phyloP scores from a whole-genome alignment of 2,329 filamentous ascomycete genomes.

The Ceratocystis colombiana region DNA sequence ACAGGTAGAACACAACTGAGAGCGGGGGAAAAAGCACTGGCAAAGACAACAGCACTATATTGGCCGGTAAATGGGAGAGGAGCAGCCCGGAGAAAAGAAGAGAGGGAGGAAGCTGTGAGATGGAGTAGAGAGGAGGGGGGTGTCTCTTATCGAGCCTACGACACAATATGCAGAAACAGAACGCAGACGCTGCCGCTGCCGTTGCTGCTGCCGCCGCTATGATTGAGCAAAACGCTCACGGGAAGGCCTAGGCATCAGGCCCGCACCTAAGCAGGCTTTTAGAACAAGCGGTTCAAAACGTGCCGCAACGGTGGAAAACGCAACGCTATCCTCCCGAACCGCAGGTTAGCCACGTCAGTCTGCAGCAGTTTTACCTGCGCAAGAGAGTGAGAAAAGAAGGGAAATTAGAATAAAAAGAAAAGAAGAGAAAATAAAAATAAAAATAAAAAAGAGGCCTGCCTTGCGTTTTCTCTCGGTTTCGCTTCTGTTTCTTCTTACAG shows the following conservation, averaged over 20 bases:
- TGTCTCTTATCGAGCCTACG: not conserved
- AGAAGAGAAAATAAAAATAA: not conserved
- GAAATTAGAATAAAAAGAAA: not conserved
- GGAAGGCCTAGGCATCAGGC: no score
- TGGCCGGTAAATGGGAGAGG: not conserved
- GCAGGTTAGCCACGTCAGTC: no score
- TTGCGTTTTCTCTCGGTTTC: not conserved
- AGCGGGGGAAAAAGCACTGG: constrained; percentile 5
- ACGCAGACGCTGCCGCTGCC: not conserved
- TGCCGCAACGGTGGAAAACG: no score
- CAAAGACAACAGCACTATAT: not conserved
- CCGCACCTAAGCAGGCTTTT: no score
- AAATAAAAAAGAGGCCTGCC: not conserved
- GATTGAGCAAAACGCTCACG: no score
- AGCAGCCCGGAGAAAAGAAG: not conserved
- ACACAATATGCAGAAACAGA: not conserved
- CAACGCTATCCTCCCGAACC: no score
- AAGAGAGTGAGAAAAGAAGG: not conserved
- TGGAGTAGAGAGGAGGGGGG: not conserved
- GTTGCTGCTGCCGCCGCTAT: not conserved
- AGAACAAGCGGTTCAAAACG: no score
- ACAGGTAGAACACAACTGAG: not conserved
- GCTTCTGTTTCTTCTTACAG: not conserved
- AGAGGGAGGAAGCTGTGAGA: not conserved
- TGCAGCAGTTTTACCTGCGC: no score